phyloP scores from a whole-genome alignment of 1,284 basidiomycete species.

The Fistulinella staudtii region DNA sequence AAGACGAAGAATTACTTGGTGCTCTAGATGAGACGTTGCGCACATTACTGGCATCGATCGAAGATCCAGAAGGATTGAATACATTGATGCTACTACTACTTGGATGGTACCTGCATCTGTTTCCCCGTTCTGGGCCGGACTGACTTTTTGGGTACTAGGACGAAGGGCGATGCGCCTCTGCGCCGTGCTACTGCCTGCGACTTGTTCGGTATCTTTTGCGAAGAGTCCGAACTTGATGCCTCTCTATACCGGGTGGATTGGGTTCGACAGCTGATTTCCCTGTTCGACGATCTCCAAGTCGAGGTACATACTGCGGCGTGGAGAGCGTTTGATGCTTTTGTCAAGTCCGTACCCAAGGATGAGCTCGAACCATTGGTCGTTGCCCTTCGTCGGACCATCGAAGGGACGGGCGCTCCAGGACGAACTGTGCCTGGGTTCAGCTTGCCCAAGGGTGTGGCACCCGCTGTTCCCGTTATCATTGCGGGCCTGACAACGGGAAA shows the following conservation, averaged over 20 bases:
- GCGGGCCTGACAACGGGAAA: constrained; percentile 80
- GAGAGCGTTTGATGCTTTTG: constrained; percentile 81
- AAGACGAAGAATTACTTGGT: constrained; percentile 63
- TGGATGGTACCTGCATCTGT: constrained; percentile 58
- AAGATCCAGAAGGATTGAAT: constrained; percentile 83
- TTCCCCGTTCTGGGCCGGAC: neutral
- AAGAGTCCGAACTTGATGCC: constrained; percentile 74
- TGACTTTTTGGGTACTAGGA: too few relatives aligned
- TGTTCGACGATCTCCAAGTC: constrained; percentile 77
- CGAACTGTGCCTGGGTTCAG: constrained; percentile 84
- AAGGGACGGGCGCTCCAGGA: constrained; percentile 79
- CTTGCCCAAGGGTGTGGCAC: constrained; percentile 86
- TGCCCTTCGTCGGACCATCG: constrained; percentile 85
- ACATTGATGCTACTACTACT: constrained; percentile 86
- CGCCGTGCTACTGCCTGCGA: constrained; percentile 78
- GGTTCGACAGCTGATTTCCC: constrained; percentile 88
- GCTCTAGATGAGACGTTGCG: constrained; percentile 78
- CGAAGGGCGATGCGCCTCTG: constrained; percentile 66
- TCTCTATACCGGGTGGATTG: constrained; percentile 89
- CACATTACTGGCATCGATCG: constrained; percentile 73
- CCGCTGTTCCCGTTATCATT: constrained; percentile 86
- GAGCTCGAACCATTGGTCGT: constrained; percentile 88
- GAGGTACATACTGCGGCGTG: constrained; percentile 82
- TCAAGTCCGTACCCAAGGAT: constrained; percentile 91
- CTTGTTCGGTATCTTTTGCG: constrained; percentile 79